Percentiles rank a stretch among this genome's conserved stretches.
These are phyloP conservation scores for Rhizodiscina lignyota DNA, from an alignment of 495 filamentous ascomycete genomes.

Conservation along the genomic window DNA sequence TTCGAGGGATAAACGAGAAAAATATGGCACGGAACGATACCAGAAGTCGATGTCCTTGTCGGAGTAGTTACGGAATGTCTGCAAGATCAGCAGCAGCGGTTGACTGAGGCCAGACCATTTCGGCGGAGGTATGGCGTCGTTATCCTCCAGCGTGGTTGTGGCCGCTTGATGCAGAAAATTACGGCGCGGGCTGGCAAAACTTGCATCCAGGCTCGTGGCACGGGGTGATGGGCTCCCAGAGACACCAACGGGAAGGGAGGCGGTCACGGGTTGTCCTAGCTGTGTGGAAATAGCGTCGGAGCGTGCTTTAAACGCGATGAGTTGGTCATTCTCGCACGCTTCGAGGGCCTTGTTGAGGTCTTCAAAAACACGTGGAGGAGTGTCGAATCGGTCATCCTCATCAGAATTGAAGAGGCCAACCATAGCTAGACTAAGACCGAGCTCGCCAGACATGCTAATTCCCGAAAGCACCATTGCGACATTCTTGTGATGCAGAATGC, in stretches of 20 bases:
- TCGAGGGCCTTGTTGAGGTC: conserved; percentile 88
- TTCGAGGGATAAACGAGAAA: conserved; percentile 44
- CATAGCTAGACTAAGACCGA: conserved; percentile 61
- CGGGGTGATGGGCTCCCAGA: too few relatives aligned
- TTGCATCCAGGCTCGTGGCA: too few relatives aligned
- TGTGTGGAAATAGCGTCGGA: conserved; percentile 6
- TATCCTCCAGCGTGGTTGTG: conserved; percentile 17
- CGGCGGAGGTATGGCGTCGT: conserved; percentile 27
- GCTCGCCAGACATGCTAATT: conserved; percentile 49
- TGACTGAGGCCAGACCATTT: conserved; percentile 76
- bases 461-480: conserved; percentile 72
- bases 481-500: conserved; percentile 52
- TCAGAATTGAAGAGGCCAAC: conserved; percentile 56
- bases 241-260: conserved; percentile 8
- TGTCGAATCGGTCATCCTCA: conserved; percentile 41
- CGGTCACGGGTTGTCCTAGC: not conserved
- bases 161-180: conserved; percentile 65
- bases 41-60: conserved; percentile 86
- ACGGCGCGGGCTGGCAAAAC: conserved; percentile 53
- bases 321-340: conserved; percentile 84
- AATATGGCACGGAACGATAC: conserved; percentile 61
- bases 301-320: conserved; percentile 61
- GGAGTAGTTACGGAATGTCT: conserved; percentile 76
- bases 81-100: conserved; percentile 77
- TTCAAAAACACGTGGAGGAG: conserved; percentile 46